Base-by-base conservation (phyloP, 2,329 filamentous ascomycete species). In the Penicillium sp. region DNA sequence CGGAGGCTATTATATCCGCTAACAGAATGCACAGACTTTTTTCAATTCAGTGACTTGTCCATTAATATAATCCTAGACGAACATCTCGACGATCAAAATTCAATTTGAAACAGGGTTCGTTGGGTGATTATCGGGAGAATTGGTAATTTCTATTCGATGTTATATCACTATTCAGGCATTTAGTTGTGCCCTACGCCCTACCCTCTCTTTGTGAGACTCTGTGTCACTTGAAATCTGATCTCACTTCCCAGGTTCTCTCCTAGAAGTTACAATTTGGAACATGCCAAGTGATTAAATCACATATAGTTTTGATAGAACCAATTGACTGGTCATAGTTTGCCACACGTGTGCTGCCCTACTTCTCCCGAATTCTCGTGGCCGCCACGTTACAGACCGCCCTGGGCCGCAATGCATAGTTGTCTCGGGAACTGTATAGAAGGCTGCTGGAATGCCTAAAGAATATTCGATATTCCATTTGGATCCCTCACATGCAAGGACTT, bases 301-400 rank as follows among this genome's bases (percentile, higher is more conserved):
- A 23, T 23, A 23, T 23, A 23, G 4, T 23, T 23, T 23, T 23
- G 23, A 23, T 21, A 21, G 21, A 21, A 21, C 21, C 21, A 27
- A 34, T 19, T 29, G 49, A 60, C 50, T 41, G 29, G 31, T 62
- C 55, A 59, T 5, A 39, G 23, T 38, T 55, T 11, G 53, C 59
- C 52, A 63, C 57, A 55, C 60, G 59, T 23, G 33, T 48, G 51
- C 3, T 29, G 10, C 16, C 55, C 45, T 60, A 57, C 45, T 55
- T 51, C 44, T 49, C 51, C 52, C 56, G 47, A 51, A 25, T 53
- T 67, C 69, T 71, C 69, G 69, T 72, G 69, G 69, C 65, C 60
- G 68, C 70, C 70, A 72, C 70, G 70, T 70, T 71, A 61, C 63
- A 64, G 53, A 61, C 61, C 61, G 58, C 55, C 59, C 51, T 56